Percentiles rank a stretch among this genome's conserved stretches.
Evolutionary conservation across 805 yeast genomes (phyloP).

Genomic region (Starmerella geochares): DNA sequence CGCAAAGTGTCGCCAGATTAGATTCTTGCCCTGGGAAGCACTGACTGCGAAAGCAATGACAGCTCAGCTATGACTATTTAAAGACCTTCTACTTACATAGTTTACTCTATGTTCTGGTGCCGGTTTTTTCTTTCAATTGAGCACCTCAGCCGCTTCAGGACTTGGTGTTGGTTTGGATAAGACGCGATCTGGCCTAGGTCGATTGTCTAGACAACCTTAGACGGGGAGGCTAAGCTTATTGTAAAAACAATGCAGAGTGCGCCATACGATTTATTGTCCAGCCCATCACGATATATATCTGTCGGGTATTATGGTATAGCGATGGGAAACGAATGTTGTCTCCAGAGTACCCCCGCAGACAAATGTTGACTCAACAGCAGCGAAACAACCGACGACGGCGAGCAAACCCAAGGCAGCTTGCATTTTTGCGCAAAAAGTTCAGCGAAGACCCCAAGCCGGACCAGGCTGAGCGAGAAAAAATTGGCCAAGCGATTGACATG

Average conservation of each 20-base stretch:
- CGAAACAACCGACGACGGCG: slow-evolving; percentile 47
- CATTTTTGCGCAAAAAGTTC: slow-evolving; percentile 57
- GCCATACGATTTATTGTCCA: too few species aligned
- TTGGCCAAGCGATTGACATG: slow-evolving; percentile 67
- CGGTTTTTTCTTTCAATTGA: too few species aligned
- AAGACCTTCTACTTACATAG: too few species aligned
- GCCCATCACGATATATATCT: too few species aligned
- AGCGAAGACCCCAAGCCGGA: slow-evolving; percentile 64
- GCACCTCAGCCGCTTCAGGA: neutral
- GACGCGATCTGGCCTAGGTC: neutral
- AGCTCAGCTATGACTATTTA: too few species aligned
- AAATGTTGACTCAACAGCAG: slow-evolving; percentile 30
- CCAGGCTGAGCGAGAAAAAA: slow-evolving; percentile 30
- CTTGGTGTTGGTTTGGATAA: neutral
- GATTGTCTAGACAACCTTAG: slow-evolving; percentile 2
- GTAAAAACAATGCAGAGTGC: neutral
- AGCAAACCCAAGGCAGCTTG: slow-evolving; percentile 72
- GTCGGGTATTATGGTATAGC: neutral
- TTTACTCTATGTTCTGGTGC: too few species aligned
- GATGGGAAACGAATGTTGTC: neutral
- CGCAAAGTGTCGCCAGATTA: too few species aligned
- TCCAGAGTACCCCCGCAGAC: neutral
- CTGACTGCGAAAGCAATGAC: too few species aligned
- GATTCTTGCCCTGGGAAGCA: neutral
- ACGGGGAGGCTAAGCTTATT: neutral